phyloP scores from a whole-genome alignment of 2,329 filamentous ascomycete genomes.

The Colletotrichum eremochloae region DNA sequence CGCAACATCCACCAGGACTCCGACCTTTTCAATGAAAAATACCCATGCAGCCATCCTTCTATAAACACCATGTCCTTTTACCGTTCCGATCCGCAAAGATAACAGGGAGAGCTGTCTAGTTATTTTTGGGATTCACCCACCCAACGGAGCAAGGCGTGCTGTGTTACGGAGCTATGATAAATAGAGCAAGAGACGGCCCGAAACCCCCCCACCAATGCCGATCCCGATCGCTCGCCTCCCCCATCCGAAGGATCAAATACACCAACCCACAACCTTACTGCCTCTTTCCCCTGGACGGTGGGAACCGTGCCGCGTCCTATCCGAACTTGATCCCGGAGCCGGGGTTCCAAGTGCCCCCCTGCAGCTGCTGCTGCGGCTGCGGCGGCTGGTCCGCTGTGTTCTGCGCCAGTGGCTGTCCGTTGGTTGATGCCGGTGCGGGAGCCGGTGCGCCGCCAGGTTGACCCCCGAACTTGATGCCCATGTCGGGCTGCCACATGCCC shows the following conservation, averaged over 20 bases:
- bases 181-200: conserved; percentile 21
- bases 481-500: conserved; percentile 81
- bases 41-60: not conserved
- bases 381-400: conserved; percentile 40
- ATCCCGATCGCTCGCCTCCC: conserved; percentile 1
- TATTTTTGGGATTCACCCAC: not conserved
- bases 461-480: conserved; percentile 82
- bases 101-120: not conserved
- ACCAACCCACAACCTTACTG: not conserved
- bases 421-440: conserved; percentile 35
- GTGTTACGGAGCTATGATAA: conserved; percentile 23
- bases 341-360: conserved; percentile 69
- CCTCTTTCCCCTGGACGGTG: conserved; percentile 16
- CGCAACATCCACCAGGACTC: too few species aligned
- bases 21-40: too few species aligned
- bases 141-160: not conserved
- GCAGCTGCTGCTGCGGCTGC: conserved; percentile 46
- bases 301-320: conserved; percentile 44
- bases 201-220: conserved; percentile 27
- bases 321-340: conserved; percentile 70
- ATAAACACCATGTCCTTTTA: not conserved
- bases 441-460: conserved; percentile 48
- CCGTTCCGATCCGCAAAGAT: too few species aligned
- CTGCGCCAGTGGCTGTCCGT: conserved; percentile 44
- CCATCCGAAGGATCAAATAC: not conserved